Conservation (phyloP, 1,139 yeast genomes). For the Candida tropicalis region DNA sequence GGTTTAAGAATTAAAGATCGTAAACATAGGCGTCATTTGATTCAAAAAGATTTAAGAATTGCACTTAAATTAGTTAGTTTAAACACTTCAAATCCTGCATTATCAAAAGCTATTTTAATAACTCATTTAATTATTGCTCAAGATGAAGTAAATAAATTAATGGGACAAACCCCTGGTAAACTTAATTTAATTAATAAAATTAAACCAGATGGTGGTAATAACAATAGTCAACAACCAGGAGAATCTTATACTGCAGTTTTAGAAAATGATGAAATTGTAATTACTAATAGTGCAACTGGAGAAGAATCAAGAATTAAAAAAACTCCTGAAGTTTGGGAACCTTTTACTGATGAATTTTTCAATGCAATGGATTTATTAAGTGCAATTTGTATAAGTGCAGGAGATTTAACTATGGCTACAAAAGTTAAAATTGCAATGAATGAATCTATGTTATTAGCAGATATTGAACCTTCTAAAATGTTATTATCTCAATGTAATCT, state of each 20-base stretch:
- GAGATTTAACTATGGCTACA: slow-evolving; percentile 66
- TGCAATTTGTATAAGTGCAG: slow-evolving; percentile 66
- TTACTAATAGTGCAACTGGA: slow-evolving; percentile 19
- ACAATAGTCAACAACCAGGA: slow-evolving; percentile 5
- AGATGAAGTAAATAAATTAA: slow-evolving; percentile 35
- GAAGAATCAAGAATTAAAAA: slow-evolving; percentile 25
- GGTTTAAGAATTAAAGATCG: slow-evolving; percentile 25
- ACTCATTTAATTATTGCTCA: slow-evolving; percentile 71
- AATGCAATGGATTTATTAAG: slow-evolving; percentile 71
- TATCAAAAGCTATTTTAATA: slow-evolving; percentile 60
- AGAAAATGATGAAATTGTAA: slow-evolving; percentile 21
- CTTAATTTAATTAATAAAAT: slow-evolving; percentile 12
- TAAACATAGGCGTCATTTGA: slow-evolving; percentile 54
- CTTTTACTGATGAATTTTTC: slow-evolving; percentile 75
- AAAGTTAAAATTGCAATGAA: slow-evolving; percentile 67
- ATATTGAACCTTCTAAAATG: slow-evolving; percentile 65
- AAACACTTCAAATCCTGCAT: slow-evolving; percentile 50
- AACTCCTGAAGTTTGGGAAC: slow-evolving; percentile 62
- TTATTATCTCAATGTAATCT: slow-evolving; percentile 69
- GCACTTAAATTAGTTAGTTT: slow-evolving; percentile 68
- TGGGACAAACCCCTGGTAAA: slow-evolving; percentile 8
- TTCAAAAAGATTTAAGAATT: slow-evolving; percentile 72
- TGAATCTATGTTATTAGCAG: slow-evolving; percentile 74
- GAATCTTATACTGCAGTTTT: slow-evolving; percentile 19
- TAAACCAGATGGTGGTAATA: slow-evolving; percentile 1